Conservation (phyloP, 2,329 filamentous ascomycete species). For the Colletotrichum sp. region DNA sequence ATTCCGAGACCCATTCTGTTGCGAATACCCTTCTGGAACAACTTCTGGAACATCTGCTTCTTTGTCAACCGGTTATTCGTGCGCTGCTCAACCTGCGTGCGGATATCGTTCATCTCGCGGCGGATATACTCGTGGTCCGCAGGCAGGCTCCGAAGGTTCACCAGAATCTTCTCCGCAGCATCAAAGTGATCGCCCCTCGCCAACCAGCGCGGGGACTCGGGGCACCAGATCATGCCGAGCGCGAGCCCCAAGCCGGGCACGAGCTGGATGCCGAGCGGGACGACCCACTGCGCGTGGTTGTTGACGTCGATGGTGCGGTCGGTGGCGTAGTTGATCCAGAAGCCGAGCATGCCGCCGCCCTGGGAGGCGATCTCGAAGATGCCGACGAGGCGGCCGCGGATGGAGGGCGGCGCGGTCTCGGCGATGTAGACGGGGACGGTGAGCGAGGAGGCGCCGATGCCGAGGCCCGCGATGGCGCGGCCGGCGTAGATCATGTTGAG, state of each 20-base stretch:
- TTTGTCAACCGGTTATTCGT: constrained; percentile 32
- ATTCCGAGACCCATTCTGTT: constrained; percentile 54
- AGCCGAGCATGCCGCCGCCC: constrained; percentile 49
- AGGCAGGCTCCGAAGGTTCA: constrained; percentile 33
- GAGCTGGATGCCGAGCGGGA: constrained; percentile 46
- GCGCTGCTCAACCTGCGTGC: constrained; percentile 57
- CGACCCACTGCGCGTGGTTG: constrained; percentile 38
- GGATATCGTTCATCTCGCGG: constrained; percentile 62
- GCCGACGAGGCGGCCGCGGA: constrained; percentile 54
- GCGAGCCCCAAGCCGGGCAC: constrained; percentile 40
- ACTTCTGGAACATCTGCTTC: constrained; percentile 32
- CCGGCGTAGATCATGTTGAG: constrained; percentile 48
- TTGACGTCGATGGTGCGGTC: constrained; percentile 19
- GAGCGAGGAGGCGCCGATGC: constrained; percentile 54
- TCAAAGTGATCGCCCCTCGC: constrained; percentile 39
- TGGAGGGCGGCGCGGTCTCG: constrained; percentile 50
- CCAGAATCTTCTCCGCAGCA: constrained; percentile 40
- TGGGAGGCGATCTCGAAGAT: constrained; percentile 55
- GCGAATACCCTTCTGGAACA: constrained; percentile 38
- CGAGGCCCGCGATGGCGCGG: constrained; percentile 55
- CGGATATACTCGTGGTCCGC: constrained; percentile 24
- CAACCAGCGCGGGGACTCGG: constrained; percentile 42
- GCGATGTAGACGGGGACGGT: constrained; percentile 49
- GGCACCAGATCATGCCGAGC: constrained; percentile 35
- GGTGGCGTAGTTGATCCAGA: constrained; percentile 39